Evolutionary conservation across 306 rosid genomes (phyloP), one percentile per base, ranked within the genome.

Genomic region (Vicia villosa): DNA sequence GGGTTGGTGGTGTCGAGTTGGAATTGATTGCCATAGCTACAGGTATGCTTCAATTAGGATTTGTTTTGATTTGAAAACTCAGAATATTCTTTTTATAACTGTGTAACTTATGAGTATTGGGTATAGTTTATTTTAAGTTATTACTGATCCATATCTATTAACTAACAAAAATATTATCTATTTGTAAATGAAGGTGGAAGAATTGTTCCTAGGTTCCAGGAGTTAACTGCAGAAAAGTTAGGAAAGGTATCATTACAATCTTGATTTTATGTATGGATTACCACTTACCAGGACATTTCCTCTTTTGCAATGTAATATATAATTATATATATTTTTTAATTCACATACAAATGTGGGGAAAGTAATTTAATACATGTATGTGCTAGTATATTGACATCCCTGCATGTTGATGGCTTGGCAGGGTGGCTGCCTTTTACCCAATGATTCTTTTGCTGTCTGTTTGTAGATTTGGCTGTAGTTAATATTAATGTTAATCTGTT

Each of bases 1-100:
- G 99, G 97, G 99, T 95, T 56, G 99, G 99, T 77, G 99, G 99
- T 84, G 99, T 95, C 59, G 99, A 91, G 90, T 79, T 95, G 80
- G 99, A 95, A 78, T 80, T 95, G 81, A 95, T 95, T 74, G 97
- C 99, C 22, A 95, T 95, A 73, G 99, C 99, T 56, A 95, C 99
- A 32, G 97, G 99, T 88, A 43, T 74, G 76, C 54, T 70, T 82
- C 63, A 36, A 57, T 73, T 77, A 60, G 67, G 28, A 32, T 14
- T 14, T 61, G 21, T 32, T 65, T 58, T 58, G 56, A 63, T 20
- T 17, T 66, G 69, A 41, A 72, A 47, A 10, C 51, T 19, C 17
- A 34, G 21, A 63, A 3, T 43, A 51, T 57, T 13, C 49, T 30
- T 43, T 75, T 30, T 16, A 22, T 10, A 66, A 24, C n/a, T 55